Evolutionary conservation across 2,329 filamentous ascomycete species (phyloP).

Genomic region (Alternaria solani): DNA sequence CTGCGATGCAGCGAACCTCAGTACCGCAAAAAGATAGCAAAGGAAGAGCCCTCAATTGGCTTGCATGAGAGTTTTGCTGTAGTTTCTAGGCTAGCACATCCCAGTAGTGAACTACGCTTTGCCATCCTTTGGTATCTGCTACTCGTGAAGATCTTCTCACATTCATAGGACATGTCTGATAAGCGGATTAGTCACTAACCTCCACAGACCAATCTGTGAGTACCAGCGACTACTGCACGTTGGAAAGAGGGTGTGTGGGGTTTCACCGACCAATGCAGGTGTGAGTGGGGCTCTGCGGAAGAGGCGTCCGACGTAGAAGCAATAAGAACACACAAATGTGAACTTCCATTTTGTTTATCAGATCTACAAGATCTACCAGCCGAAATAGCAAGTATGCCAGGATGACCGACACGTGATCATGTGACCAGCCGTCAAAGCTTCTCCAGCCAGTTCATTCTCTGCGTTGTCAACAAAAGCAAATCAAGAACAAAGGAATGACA

Average conservation of each 20-base stretch:
- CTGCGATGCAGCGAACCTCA: background rate
- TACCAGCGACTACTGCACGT: conserved; percentile 3
- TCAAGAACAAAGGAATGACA: background rate
- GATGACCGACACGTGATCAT: background rate
- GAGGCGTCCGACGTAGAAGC: background rate
- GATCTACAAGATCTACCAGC: background rate
- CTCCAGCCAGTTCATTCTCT: background rate
- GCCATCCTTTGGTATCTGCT: background rate
- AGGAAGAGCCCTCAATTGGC: background rate
- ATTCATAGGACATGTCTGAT: background rate
- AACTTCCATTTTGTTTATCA: background rate
- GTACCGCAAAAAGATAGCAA: background rate
- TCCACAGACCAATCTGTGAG: background rate
- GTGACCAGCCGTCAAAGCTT: background rate
- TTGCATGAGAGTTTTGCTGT: background rate
- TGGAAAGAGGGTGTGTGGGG: background rate
- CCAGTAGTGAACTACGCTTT: background rate
- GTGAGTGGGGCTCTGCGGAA: conserved; percentile 2
- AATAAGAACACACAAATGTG: background rate
- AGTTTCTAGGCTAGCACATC: background rate
- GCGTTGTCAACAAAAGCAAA: conserved; percentile 1
- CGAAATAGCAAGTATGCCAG: background rate
- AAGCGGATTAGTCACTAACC: background rate
- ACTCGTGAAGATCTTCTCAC: background rate
- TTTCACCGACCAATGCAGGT: background rate